phyloP scores from a whole-genome alignment of 352 stramenopile species.

The Pythium brassicae region DNA sequence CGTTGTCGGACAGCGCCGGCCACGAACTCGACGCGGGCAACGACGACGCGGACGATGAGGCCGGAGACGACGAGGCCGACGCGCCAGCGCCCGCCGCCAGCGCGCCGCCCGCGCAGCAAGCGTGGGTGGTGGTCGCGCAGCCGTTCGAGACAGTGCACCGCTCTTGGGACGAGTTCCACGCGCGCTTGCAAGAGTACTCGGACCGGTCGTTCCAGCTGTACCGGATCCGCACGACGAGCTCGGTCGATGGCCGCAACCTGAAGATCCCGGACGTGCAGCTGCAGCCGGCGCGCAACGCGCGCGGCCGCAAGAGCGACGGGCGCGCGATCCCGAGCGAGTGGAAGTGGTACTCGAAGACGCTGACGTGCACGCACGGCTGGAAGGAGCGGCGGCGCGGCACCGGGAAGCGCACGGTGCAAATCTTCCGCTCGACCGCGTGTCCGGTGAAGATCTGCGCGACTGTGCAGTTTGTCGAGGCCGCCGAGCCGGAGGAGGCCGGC shows the following conservation, averaged over 20 bases:
- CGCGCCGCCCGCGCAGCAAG: not conserved
- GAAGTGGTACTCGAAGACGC: conserved; percentile 80
- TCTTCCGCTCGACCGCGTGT: conserved; percentile 60
- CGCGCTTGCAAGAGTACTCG: conserved; percentile 53
- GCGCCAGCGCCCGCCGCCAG: not conserved
- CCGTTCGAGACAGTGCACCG: conserved; percentile 45
- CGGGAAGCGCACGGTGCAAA: conserved; percentile 59
- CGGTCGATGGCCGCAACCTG: conserved; percentile 57
- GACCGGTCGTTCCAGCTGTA: conserved; percentile 69
- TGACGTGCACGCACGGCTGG: conserved; percentile 81
- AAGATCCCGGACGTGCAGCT: conserved; percentile 57
- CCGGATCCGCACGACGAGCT: conserved; percentile 71
- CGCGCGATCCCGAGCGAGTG: conserved; percentile 56
- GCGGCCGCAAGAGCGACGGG: conserved; percentile 12
- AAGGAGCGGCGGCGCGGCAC: conserved; percentile 65
- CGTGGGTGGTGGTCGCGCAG: conserved; percentile 60
- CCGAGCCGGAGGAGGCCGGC: not conserved
- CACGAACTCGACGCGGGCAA: not conserved
- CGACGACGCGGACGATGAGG: not conserved
- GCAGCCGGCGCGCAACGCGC: too few species aligned
- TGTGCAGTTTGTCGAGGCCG: conserved; percentile 41
- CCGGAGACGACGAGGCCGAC: not conserved
- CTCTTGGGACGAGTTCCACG: conserved; percentile 74
- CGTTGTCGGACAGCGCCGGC: not conserved
- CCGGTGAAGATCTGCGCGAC: conserved; percentile 80